These are phyloP conservation scores for Cladosporium sphaerospermum DNA, from an alignment of 2,329 filamentous ascomycete genomes.

Conservation along the genomic window DNA sequence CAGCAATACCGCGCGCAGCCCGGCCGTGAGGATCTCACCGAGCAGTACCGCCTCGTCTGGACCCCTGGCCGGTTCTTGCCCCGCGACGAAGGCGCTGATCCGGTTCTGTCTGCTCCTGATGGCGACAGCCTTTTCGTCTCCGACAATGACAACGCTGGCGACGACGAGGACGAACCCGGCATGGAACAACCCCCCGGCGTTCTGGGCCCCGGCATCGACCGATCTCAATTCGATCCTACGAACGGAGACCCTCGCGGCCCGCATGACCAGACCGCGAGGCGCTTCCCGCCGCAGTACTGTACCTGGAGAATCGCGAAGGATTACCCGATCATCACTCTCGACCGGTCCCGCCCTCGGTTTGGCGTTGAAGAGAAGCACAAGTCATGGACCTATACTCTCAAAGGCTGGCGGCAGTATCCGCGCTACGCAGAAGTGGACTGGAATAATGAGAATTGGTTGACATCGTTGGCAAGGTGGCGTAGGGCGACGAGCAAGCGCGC, in stretches of 20 bases:
- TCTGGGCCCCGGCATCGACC: neutral
- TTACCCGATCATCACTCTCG: constrained; percentile 16
- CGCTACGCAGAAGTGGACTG: constrained; percentile 51
- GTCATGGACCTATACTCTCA: constrained; percentile 64
- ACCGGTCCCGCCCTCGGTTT: constrained; percentile 13
- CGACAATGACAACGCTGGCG: neutral
- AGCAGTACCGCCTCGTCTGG: constrained; percentile 15
- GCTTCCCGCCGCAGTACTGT: constrained; percentile 12
- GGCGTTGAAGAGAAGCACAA: constrained; percentile 51
- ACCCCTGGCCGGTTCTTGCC: neutral
- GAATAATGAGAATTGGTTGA: constrained; percentile 49
- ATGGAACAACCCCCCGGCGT: neutral
- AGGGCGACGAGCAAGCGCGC: constrained; percentile 15
- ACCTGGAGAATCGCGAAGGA: constrained; percentile 14
- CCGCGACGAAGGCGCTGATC: neutral
- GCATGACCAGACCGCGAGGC: constrained; percentile 15
- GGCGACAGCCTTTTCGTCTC: neutral
- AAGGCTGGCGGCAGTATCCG: constrained; percentile 71
- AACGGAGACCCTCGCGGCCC: constrained; percentile 13
- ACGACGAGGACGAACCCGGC: neutral
- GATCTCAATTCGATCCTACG: constrained; percentile 10
- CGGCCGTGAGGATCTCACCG: constrained; percentile 9
- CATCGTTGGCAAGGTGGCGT: constrained; percentile 52
- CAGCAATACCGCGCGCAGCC: neutral
- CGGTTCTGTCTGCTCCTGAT: neutral